Evolutionary conservation across 2,329 filamentous ascomycete genomes (phyloP), one percentile per base, ranked within the genome.

Genomic region (Aspergillus sp.): DNA sequence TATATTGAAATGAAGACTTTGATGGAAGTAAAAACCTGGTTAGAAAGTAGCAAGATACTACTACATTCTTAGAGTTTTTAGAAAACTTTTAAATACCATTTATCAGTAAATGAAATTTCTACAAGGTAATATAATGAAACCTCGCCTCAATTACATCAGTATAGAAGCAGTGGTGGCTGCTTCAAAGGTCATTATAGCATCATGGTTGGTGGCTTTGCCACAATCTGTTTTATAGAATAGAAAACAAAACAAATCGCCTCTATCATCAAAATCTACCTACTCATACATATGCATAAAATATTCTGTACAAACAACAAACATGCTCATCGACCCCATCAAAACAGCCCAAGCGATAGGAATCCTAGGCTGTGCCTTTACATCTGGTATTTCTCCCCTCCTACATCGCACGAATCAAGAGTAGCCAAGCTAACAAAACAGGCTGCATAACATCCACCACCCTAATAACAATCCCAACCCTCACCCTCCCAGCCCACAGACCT

Each of bases 381-480:
- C 51, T n/a, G 49, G 49, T 52, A 46, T 10, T 12, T 33, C 37
- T 9, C 5, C 33, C 30, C 26, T 8, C 34, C 7, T 30, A 39
- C 11, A n/a, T 6, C 27, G 7, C 31, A 7, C 37, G 11, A 32
- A 6, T 10, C 10, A 29, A 5, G 19, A 19, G 19, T 19, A 19
- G 9, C n/a, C 0, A 30, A 39, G n/a, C 36, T 30, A 40, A 26
- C 38, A 40, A 39, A 43, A 29, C 35, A 62, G 60, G 60, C 33
- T 56, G 58, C n/a, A 56, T 63, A 9, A 43, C 53, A 39, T 41
- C 50, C 12, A 37, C 57, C 26, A 60, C 59, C 9, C 12, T 51
- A 4, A 40, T 57, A 9, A 38, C 44, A 26, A 45, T 60, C 19
- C 60, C 59, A 6, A 45, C 40, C 26, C 40, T 62, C 5, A 7